These are phyloP conservation scores for Excoecaria agallocha DNA, from an alignment of 345 rosid genomes.

Conservation along the genomic window DNA sequence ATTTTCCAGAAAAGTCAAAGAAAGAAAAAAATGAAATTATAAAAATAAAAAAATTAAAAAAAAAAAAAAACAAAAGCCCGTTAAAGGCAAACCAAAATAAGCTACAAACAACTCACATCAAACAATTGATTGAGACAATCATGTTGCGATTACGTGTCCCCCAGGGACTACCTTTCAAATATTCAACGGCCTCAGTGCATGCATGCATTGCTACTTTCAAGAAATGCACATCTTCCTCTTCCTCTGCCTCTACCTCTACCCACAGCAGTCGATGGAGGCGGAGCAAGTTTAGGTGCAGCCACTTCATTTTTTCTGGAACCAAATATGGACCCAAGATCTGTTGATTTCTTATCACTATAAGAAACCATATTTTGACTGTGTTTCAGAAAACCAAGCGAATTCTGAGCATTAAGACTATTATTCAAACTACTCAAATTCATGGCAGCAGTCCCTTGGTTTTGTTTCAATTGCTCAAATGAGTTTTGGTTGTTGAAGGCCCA, in stretches of 20 bases:
- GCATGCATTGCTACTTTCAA: neutral
- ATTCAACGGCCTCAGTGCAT: no score
- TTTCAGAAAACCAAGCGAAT: slow-evolving; percentile 51
- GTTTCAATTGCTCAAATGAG: slow-evolving; percentile 42
- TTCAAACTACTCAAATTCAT: slow-evolving; percentile 31
- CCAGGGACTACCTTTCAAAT: no score
- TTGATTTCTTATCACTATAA: slow-evolving; percentile 48
- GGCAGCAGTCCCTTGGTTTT: slow-evolving; percentile 38
- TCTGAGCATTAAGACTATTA: slow-evolving; percentile 31
- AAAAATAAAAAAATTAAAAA: no score
- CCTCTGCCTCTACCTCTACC: slow-evolving; percentile 76
- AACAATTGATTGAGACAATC: no score
- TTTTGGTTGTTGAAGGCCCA: slow-evolving; percentile 53
- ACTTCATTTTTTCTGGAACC: slow-evolving; percentile 56
- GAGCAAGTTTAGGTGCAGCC: slow-evolving; percentile 74
- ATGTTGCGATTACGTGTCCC: neutral
- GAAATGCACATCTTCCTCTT: slow-evolving; percentile 27
- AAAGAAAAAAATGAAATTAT: no score
- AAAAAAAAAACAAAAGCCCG: neutral
- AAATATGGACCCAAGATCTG: slow-evolving; percentile 69
- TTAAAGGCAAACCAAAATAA: neutral
- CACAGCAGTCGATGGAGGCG: slow-evolving; percentile 73
- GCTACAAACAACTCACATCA: slow-evolving; percentile 6
- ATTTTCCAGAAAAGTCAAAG: neutral
- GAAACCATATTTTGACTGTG: slow-evolving; percentile 50